Evolutionary conservation across 176 grass and related monocot genomes (phyloP), one percentile per base, ranked within the genome.

Genomic region (Phyllostachys edulis): DNA sequence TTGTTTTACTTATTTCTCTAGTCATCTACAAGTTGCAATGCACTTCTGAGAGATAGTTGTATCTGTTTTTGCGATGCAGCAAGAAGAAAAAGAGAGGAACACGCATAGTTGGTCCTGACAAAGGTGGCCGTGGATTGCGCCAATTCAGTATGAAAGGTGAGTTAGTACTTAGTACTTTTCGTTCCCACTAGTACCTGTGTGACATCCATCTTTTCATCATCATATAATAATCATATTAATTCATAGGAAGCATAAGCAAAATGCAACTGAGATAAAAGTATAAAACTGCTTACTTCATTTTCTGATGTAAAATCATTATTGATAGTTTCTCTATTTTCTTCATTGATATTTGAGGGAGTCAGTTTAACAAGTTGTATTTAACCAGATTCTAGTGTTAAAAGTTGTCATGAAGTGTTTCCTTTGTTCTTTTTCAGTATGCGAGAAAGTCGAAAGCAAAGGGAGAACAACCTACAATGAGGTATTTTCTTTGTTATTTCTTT

Each of bases 391-490:
- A 73, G 21, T n/a, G 14, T 61, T 75, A 52, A 56, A 69, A 69
- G 39, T n/a, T 79, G 50, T 80, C 18, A 50, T 80, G 38, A 73
- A 52, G 7, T 60, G 61, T 70, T 82, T 52, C 64, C 55, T 85
- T 63, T 82, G 10, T 64, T 80, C 52, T 34, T 82, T 84, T 89
- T 63, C 86, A 99, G 97, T 96, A 20, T 99, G 97, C 42, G 93
- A 99, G 78, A 99, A 96, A 92, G 97, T 99, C 7, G 93, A 99
- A 96, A 95, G 91, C 91, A 99, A 99, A 89, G 97, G 93, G 50
- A 96, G 97, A 85, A 99, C 97, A 75, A 99, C 97, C 55, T 99
- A 99, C 83, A 99, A 99, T 76, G 97, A 99, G 93, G 96, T 98
- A 85, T 80, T 56, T 74, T 17, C 26, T 40, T 81, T 52, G 41